These are phyloP conservation scores for Eucalyptus caleyi DNA, from an alignment of 345 rosid genomes.

Conservation along the genomic window DNA sequence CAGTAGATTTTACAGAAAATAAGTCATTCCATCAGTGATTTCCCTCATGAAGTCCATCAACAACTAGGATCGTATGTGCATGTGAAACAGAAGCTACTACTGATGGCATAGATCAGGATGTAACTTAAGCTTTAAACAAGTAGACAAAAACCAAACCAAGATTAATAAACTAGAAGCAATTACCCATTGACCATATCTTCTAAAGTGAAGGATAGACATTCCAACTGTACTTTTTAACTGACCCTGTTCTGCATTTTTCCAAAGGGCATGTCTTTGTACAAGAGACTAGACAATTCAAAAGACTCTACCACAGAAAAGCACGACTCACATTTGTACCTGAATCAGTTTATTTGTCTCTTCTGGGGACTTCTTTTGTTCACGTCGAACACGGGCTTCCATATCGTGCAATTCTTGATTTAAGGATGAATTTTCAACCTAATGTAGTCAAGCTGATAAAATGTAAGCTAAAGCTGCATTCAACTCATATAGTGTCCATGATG, in stretches of 20 bases:
- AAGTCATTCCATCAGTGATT: neutral
- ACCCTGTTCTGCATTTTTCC: neutral
- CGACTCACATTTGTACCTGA: constrained; percentile 44
- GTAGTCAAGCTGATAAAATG: constrained; percentile 2
- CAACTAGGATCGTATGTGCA: neutral
- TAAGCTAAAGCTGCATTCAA: neutral
- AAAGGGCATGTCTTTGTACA: neutral
- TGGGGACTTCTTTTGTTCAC: constrained; percentile 78
- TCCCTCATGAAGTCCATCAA: neutral
- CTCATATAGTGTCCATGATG: neutral
- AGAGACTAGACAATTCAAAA: neutral
- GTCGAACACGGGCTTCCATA: constrained; percentile 77
- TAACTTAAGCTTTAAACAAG: neutral
- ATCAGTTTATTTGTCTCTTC: constrained; percentile 89
- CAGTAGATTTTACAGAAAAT: neutral
- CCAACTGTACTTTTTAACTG: neutral
- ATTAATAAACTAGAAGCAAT: neutral
- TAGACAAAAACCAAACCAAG: neutral
- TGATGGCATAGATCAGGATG: neutral
- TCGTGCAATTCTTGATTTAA: constrained; percentile 94
- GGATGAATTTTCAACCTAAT: constrained; percentile 80
- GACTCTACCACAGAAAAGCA: neutral
- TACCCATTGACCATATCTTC: neutral
- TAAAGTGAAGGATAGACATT: neutral
- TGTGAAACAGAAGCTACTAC: neutral